A percentile compares a stretch with the other conserved stretches of the same genome.
These are phyloP conservation scores for Turritis glabra DNA, from an alignment of 345 rosid genomes.

Conservation along the genomic window DNA sequence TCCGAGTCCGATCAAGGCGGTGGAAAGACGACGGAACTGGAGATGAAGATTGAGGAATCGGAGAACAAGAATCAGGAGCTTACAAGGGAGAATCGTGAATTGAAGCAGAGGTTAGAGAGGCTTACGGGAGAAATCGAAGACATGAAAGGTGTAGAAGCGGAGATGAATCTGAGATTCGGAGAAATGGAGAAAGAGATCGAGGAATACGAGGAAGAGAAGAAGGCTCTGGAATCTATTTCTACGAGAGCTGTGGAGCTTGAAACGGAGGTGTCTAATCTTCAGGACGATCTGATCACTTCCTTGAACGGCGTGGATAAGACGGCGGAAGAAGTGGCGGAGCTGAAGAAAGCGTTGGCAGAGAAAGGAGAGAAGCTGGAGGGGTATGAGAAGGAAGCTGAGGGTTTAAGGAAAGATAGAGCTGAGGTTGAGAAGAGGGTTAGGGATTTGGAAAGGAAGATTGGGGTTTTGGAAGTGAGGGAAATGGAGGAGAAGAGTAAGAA, in stretches of 20 bases:
- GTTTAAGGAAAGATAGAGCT: constrained; percentile 54
- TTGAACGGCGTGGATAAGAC: constrained; percentile 56
- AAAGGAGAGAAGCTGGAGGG: constrained; percentile 44
- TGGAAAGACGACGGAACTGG: constrained; percentile 8
- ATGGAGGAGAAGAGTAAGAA: constrained; percentile 69
- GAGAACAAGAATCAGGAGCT: constrained; percentile 58
- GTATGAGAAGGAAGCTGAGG: constrained; percentile 53
- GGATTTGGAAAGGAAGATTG: constrained; percentile 75
- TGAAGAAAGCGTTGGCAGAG: constrained; percentile 49
- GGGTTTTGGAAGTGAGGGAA: constrained; percentile 56
- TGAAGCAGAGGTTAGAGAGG: constrained; percentile 41
- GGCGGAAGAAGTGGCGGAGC: constrained; percentile 42
- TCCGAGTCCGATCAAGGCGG: constrained; percentile 42
- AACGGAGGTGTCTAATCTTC: constrained; percentile 57
- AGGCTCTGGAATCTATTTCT: constrained; percentile 47
- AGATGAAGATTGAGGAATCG: constrained; percentile 41
- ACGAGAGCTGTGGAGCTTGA: constrained; percentile 69
- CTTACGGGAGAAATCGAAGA: constrained; percentile 45
- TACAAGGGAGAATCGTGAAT: constrained; percentile 40
- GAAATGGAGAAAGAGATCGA: constrained; percentile 55
- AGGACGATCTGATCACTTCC: constrained; percentile 58
- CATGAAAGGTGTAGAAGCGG: constrained; percentile 42
- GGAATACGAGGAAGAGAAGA: constrained; percentile 53
- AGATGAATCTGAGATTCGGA: constrained; percentile 44
- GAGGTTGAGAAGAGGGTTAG: constrained; percentile 60